These are phyloP conservation scores for Lentinula sp. DNA, from an alignment of 768 basidiomycete species.

Conservation along the genomic window DNA sequence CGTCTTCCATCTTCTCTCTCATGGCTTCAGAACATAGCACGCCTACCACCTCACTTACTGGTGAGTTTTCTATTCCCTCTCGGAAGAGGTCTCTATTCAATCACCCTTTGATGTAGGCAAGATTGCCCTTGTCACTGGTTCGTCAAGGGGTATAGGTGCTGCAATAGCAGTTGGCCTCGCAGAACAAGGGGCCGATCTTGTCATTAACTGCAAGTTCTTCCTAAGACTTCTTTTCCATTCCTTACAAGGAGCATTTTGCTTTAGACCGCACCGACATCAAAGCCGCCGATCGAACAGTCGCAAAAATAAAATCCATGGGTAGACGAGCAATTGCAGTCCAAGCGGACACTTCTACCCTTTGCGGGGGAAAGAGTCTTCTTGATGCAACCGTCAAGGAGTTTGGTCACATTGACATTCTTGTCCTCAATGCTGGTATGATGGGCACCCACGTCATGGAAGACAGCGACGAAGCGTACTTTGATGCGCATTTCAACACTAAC, in stretches of 20 bases:
- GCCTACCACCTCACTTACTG: background rate
- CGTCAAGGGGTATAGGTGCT: slow-evolving; percentile 55
- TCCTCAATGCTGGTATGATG: slow-evolving; percentile 57
- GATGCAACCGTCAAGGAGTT: slow-evolving; percentile 42
- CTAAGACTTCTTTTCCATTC: background rate
- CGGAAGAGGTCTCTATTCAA: background rate
- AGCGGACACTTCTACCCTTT: slow-evolving; percentile 43
- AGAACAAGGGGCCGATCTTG: slow-evolving; percentile 48
- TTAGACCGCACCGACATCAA: slow-evolving; percentile 28
- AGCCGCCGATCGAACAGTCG: slow-evolving; percentile 42
- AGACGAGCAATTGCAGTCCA: slow-evolving; percentile 41
- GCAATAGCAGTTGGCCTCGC: slow-evolving; percentile 48
- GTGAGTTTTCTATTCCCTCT: background rate
- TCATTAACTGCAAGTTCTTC: slow-evolving; percentile 37
- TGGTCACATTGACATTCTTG: slow-evolving; percentile 51
- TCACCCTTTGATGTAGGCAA: slow-evolving; percentile 24
- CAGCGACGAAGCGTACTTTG: slow-evolving; percentile 46
- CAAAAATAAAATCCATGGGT: slow-evolving; percentile 36
- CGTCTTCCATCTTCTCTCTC: background rate
- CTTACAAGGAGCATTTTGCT: background rate
- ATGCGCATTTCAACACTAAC: slow-evolving; percentile 45
- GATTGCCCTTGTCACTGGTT: slow-evolving; percentile 57
- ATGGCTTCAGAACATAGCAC: background rate
- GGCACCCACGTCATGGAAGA: slow-evolving; percentile 41
- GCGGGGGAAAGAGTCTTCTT: slow-evolving; percentile 41